Percentiles rank a stretch among this genome's conserved stretches.
phyloP scores from a whole-genome alignment of 1,284 basidiomycete genomes.

The Heterobasidion irregulare region DNA sequence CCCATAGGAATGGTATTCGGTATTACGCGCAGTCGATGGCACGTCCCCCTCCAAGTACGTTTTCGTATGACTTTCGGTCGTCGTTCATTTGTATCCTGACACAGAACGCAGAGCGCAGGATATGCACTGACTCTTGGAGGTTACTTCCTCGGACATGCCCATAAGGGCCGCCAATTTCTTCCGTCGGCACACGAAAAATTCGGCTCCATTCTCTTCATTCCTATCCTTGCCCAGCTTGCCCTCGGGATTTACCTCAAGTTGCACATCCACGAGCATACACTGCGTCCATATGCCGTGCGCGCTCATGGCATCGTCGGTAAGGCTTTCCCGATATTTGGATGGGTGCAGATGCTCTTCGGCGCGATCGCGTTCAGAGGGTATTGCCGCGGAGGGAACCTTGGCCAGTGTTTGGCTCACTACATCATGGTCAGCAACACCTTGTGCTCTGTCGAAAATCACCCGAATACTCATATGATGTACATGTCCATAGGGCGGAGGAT shows the following conservation, averaged over 20 bases:
- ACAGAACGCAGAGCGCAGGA: conserved; percentile 42
- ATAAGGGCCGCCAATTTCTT: conserved; percentile 68
- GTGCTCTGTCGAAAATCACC: too few relatives aligned
- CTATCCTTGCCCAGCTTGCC: conserved; percentile 59
- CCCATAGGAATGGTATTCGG: conserved; percentile 86
- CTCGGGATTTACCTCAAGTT: conserved; percentile 90
- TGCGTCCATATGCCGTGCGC: conserved; percentile 69
- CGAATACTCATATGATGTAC: too few relatives aligned
- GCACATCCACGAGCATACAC: conserved; percentile 76
- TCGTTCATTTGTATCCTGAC: neutral
- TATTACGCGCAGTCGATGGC: conserved; percentile 72
- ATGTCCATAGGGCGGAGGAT: conserved; percentile 54
- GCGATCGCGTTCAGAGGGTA: conserved; percentile 58
- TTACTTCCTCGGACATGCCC: conserved; percentile 74
- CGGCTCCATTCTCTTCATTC: conserved; percentile 61
- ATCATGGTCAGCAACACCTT: conserved; percentile 55
- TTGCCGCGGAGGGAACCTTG: conserved; percentile 63
- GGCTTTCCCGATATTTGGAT: conserved; percentile 80
- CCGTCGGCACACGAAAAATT: conserved; percentile 64
- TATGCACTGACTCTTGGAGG: conserved; percentile 66
- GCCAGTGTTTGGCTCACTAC: conserved; percentile 86
- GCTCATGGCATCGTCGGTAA: conserved; percentile 82
- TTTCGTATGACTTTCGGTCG: neutral
- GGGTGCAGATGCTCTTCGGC: conserved; percentile 80
- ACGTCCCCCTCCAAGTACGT: conserved; percentile 76